A percentile compares a stretch with the other conserved stretches of the same genome.
Evolutionary conservation across 345 rosid genomes (phyloP).

Genomic region (Orychophragmus violaceus): DNA sequence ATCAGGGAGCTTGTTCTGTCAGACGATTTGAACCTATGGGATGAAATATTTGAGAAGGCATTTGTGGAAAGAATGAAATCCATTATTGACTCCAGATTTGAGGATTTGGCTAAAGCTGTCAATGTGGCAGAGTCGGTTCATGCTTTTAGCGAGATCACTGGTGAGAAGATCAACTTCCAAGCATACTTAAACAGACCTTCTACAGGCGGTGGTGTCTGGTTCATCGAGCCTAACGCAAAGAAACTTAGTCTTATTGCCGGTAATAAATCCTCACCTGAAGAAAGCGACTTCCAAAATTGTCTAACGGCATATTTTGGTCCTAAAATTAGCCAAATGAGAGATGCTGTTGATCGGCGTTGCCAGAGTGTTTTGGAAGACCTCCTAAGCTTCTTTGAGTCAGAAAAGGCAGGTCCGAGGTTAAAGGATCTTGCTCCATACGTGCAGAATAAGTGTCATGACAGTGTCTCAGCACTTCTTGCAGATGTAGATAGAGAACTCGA

Average conservation of each 20-base stretch:
- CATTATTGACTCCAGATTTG: constrained; percentile 60
- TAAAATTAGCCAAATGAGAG: constrained; percentile 77
- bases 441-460: constrained; percentile 76
- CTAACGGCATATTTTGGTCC: constrained; percentile 86
- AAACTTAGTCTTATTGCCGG: constrained; percentile 44
- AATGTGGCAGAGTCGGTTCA: constrained; percentile 49
- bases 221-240: constrained; percentile 64
- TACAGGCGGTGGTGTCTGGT: constrained; percentile 95
- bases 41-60: constrained; percentile 94
- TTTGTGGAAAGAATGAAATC: constrained; percentile 84
- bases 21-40: constrained; percentile 90
- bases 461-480: constrained; percentile 57
- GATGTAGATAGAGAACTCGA: constrained; percentile 70
- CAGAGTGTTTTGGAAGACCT: constrained; percentile 74
- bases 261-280: constrained; percentile 45
- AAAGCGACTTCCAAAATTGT: constrained; percentile 68
- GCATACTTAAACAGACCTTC: constrained; percentile 79
- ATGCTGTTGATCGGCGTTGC: constrained; percentile 76
- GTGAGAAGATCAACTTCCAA: constrained; percentile 60
- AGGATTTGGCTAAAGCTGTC: constrained; percentile 49
- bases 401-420: constrained; percentile 76
- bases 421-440: constrained; percentile 71
- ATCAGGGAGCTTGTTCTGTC: constrained; percentile 81
- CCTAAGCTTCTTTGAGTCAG: constrained; percentile 83
- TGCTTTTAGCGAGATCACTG: constrained; percentile 36